A percentile compares a stretch with the other conserved stretches of the same genome.
Evolutionary conservation across 1,284 basidiomycete species (phyloP).

Genomic region (Phylloporus sp.): DNA sequence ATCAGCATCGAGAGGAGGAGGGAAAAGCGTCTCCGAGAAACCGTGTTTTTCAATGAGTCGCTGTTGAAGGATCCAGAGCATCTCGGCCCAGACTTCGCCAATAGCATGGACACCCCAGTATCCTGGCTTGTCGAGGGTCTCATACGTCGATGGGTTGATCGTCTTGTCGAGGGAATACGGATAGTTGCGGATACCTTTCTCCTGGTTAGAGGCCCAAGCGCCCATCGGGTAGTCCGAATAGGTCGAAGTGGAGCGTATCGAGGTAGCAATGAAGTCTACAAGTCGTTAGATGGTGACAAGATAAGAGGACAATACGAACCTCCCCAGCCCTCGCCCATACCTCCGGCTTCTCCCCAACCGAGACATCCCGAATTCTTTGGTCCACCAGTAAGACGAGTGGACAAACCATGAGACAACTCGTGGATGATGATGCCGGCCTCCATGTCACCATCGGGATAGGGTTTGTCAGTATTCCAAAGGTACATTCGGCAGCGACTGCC

Average conservation of each 20-base stretch:
- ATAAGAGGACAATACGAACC: slow-evolving; percentile 46
- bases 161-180: slow-evolving; percentile 82
- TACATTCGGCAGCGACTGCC: slow-evolving; percentile 95
- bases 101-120: slow-evolving; percentile 94
- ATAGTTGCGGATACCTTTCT: slow-evolving; percentile 87
- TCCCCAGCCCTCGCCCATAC: slow-evolving; percentile 97
- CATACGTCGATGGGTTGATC: slow-evolving; percentile 91
- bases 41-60: slow-evolving; percentile 83
- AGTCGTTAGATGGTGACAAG: slow-evolving; percentile 7
- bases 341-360: slow-evolving; percentile 94
- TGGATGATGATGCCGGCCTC: slow-evolving; percentile 95
- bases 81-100: slow-evolving; percentile 96
- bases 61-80: slow-evolving; percentile 87
- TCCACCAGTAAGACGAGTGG: slow-evolving; percentile 93
- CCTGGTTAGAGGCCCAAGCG: slow-evolving; percentile 88
- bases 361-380: slow-evolving; percentile 92
- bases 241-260: slow-evolving; percentile 76
- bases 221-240: slow-evolving; percentile 91
- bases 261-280: slow-evolving; percentile 83
- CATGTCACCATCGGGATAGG: slow-evolving; percentile 93
- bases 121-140: slow-evolving; percentile 93
- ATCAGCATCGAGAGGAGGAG: slow-evolving; percentile 69
- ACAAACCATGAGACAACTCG: slow-evolving; percentile 89
- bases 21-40: slow-evolving; percentile 82
- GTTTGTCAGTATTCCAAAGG: slow-evolving; percentile 89